Base-by-base conservation (phyloP, 2,329 filamentous ascomycete genomes). In the Sclerotinia glacialis region DNA sequence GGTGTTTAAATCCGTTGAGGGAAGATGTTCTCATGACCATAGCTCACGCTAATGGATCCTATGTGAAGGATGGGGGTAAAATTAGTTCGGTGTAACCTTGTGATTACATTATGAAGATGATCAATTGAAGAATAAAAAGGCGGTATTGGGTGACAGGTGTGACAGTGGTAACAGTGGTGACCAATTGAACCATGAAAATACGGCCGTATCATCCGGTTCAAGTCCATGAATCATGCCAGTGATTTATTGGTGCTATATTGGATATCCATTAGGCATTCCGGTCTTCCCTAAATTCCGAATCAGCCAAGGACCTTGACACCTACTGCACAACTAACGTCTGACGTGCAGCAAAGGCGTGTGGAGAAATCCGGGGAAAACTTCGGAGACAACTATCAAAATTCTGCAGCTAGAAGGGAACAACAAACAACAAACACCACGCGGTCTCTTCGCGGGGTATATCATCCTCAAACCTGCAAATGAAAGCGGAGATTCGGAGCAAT, bases 301-400 rank as follows among this genome's bases (percentile, higher is more conserved):
- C 1, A 37, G 18, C 56, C 1, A 59, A 21, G 12, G 7, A 31
- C 23, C 14, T 23, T 34, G 11, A 44, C 11, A 58, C 2, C 8
- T 44, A 58, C 54, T 28, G 23, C 44, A 44, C 37, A 11, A 60
- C 58, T 34, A 44, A 28, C 21, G 44, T 49, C 12, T 23, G 12
- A 23, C n/a, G 8, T 47, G n/a, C 44, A 60, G 21, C 21, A 37
- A 60, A 14, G 11, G 21, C 3, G 7, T 49, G 44, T 49, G 58
- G 44, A 37, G 58, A 49, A 60, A 60, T 49, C 58, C 4, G 58
- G 58, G 58, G 58, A 59, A 59, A 40, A 59, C 26, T 34, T 46
- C 55, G 26, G 56, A 42, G 12, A 14, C 6, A 54, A 54, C 21
- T 14, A 54, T 37, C 16, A 14, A 34, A 23, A 8, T 49, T 55